A percentile compares a stretch with the other conserved stretches of the same genome.
Conservation (phyloP, 2,329 filamentous ascomycete genomes). For the Colletotrichum truncatum region DNA sequence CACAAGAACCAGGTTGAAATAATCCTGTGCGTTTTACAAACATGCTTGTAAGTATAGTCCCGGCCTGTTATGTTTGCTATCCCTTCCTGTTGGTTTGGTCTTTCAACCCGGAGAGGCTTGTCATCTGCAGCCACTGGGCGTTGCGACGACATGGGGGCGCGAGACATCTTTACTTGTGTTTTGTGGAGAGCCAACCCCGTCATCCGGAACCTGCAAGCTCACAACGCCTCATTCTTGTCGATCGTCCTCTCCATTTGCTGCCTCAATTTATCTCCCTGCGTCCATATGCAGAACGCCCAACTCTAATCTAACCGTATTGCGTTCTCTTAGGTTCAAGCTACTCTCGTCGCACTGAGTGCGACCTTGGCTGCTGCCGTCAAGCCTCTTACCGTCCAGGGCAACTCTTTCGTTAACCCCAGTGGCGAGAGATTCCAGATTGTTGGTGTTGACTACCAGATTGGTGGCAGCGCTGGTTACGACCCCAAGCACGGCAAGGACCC, state of each 20-base stretch:
- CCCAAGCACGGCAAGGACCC: constrained; percentile 64
- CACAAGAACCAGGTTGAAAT: not conserved
- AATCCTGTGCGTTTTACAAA: not conserved
- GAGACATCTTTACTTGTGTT: not conserved
- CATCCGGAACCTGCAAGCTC: not conserved
- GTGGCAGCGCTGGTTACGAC: constrained; percentile 70
- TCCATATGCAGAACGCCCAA: not conserved
- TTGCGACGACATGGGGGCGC: constrained; percentile 5
- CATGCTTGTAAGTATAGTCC: constrained; percentile 24
- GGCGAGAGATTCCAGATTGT: constrained; percentile 72
- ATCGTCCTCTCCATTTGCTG: not conserved
- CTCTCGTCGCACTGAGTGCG: constrained; percentile 62
- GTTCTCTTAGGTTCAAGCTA: constrained; percentile 47
- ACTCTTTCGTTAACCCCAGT: constrained; percentile 68
- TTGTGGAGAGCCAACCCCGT: not conserved
- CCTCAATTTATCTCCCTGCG: not conserved
- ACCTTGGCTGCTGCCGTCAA: constrained; percentile 64
- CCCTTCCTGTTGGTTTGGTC: constrained; percentile 14
- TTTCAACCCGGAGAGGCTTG: not conserved
- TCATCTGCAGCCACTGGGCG: not conserved
- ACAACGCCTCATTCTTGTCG: constrained; percentile 7
- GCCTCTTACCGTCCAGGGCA: constrained; percentile 64
- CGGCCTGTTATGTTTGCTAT: not conserved
- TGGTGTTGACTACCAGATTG: constrained; percentile 76
- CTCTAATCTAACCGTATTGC: constrained; percentile 5